phyloP scores from a whole-genome alignment of 108 stramenopile genomes.

The Hondaea fermentalgiana region DNA sequence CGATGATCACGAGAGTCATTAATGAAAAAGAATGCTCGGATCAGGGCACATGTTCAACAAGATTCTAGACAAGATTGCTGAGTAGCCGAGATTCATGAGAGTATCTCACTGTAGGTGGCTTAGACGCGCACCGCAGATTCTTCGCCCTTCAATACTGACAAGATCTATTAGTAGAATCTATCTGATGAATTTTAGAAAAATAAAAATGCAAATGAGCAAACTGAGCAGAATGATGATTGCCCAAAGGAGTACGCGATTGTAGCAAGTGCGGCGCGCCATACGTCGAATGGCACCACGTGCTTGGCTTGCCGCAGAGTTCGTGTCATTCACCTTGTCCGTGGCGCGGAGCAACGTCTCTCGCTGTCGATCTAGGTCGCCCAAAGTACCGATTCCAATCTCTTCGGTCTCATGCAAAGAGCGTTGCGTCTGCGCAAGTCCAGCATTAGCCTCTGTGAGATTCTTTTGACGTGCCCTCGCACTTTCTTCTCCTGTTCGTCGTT shows the following conservation, averaged over 20 bases:
- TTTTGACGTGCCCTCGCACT: too few species aligned
- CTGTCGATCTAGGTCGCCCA: not conserved
- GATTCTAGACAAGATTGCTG: not conserved
- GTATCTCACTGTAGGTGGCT: too few species aligned
- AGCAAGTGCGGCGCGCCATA: constrained; percentile 4
- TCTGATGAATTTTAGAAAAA: not conserved
- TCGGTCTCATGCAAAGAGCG: not conserved
- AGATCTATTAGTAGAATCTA: not conserved
- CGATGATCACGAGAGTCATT: not conserved
- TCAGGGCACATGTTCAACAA: not conserved
- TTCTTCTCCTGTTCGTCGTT: not conserved
- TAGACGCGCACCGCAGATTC: not conserved
- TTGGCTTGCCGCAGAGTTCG: not conserved
- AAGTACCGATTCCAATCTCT: not conserved
- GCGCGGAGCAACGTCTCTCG: not conserved
- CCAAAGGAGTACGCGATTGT: not conserved
- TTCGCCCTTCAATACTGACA: not conserved
- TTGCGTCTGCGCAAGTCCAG: not conserved
- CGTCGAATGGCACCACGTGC: not conserved
- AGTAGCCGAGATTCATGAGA: not conserved
- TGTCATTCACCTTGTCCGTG: not conserved
- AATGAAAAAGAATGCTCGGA: not conserved
- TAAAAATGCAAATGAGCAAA: not conserved
- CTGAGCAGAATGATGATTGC: not conserved
- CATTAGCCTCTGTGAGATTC: too few species aligned